Percentiles rank a stretch among this genome's conserved stretches.
These are phyloP conservation scores for Metarhizium rileyi DNA, from an alignment of 2,329 filamentous ascomycete genomes.

Conservation along the genomic window DNA sequence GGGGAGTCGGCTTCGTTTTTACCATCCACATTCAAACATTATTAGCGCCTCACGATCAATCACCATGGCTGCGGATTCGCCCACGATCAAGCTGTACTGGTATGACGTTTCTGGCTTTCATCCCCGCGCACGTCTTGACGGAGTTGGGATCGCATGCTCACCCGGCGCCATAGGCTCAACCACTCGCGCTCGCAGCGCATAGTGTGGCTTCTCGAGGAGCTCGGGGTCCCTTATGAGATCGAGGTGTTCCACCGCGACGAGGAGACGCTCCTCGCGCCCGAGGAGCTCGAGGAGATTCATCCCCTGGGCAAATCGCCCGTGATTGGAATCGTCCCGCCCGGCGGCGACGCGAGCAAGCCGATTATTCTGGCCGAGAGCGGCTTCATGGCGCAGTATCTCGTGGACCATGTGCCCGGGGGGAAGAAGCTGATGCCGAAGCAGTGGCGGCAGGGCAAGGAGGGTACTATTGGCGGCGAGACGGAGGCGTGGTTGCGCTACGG, in stretches of 20 bases:
- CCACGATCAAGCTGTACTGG: constrained; percentile 58
- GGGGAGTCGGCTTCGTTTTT: no score
- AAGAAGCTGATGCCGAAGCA: constrained; percentile 39
- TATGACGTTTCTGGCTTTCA: constrained; percentile 19
- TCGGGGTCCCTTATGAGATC: constrained; percentile 69
- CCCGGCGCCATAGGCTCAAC: constrained; percentile 56
- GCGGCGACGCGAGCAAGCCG: constrained; percentile 25
- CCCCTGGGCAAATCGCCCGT: constrained; percentile 82
- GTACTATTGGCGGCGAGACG: constrained; percentile 48
- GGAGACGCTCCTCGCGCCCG: constrained; percentile 57
- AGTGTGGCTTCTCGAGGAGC: constrained; percentile 78
- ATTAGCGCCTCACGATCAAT: no score
- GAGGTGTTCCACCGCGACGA: constrained; percentile 64
- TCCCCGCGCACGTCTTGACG: background rate
- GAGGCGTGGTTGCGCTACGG: constrained; percentile 49
- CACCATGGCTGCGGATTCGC: constrained; percentile 20
- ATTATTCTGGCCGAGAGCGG: constrained; percentile 72
- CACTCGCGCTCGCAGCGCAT: constrained; percentile 75
- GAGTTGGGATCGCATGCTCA: background rate
- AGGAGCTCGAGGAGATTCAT: constrained; percentile 67
- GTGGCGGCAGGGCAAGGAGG: constrained; percentile 49
- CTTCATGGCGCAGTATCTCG: constrained; percentile 72
- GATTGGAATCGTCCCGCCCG: constrained; percentile 49
- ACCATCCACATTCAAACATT: no score
- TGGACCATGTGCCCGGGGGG: constrained; percentile 47